Conservation (phyloP, 2,329 filamentous ascomycete species). For the Aspergillus alliaceus region DNA sequence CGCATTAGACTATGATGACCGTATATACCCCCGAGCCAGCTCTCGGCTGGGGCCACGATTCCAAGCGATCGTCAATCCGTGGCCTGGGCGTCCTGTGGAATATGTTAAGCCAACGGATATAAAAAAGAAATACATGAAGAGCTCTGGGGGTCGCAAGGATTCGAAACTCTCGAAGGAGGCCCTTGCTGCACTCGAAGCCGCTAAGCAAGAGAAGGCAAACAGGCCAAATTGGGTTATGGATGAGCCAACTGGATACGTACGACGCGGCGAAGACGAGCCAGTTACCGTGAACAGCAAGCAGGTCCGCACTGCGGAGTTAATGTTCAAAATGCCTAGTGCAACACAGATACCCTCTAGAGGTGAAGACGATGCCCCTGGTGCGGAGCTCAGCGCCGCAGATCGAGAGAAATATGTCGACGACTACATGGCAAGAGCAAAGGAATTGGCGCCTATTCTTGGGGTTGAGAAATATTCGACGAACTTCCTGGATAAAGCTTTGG, state of each 20-base stretch:
- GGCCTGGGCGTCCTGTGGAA: conserved; percentile 84
- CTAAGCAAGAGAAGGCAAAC: conserved; percentile 74
- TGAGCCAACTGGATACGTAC: conserved; percentile 80
- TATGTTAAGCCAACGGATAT: conserved; percentile 85
- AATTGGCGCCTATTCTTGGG: conserved; percentile 65
- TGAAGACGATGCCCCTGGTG: conserved; percentile 40
- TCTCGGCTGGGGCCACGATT: conserved; percentile 88
- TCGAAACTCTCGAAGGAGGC: conserved; percentile 77
- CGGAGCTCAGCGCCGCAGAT: conserved; percentile 36
- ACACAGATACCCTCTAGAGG: conserved; percentile 49
- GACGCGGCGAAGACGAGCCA: conserved; percentile 75
- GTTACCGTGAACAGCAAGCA: conserved; percentile 64
- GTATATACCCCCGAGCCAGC: conserved; percentile 93
- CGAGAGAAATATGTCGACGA: conserved; percentile 65
- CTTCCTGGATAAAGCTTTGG: conserved; percentile 78
- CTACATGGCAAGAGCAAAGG: conserved; percentile 72
- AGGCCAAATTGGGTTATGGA: conserved; percentile 94
- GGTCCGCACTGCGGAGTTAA: conserved; percentile 69
- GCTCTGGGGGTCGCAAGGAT: conserved; percentile 68
- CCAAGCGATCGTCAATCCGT: conserved; percentile 80
- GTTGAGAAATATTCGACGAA: conserved; percentile 78
- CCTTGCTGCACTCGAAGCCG: conserved; percentile 74
- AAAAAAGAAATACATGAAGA: conserved; percentile 72
- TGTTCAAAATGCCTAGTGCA: conserved; percentile 73
- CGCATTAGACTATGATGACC: conserved; percentile 92